phyloP scores from a whole-genome alignment of 2,329 filamentous ascomycete species.

The Blastomyces silverae region DNA sequence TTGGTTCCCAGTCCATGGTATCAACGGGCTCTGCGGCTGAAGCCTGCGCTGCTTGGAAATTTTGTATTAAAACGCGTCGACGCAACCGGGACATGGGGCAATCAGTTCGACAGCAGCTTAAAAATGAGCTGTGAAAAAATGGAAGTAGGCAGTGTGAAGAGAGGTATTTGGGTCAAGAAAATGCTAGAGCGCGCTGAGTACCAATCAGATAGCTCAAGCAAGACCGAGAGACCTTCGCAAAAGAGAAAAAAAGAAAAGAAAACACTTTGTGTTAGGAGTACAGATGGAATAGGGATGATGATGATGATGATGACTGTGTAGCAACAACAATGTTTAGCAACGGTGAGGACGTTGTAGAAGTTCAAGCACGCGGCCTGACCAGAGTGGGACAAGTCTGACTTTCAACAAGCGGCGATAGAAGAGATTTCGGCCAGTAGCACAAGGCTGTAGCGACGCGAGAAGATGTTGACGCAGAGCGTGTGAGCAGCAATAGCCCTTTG shows the following conservation, averaged over 20 bases:
- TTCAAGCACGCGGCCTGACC: not conserved
- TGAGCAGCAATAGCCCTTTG: not conserved
- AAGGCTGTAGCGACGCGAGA: not conserved
- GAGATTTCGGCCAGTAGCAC: not conserved
- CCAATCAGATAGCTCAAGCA: conserved; percentile 6
- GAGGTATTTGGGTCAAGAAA: not conserved
- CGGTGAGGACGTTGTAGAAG: not conserved
- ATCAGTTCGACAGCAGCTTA: not conserved
- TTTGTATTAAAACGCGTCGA: conserved; percentile 7
- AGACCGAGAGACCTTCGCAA: not conserved
- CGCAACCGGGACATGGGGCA: not conserved
- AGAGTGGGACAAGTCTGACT: not conserved
- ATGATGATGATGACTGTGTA: not conserved
- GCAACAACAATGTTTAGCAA: not conserved
- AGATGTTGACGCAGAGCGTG: not conserved
- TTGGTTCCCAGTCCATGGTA: conserved; percentile 17
- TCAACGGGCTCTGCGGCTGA: not conserved
- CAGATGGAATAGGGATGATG: not conserved
- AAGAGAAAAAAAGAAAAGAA: not conserved
- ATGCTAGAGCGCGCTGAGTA: conserved; percentile 1
- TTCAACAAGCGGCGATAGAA: not conserved
- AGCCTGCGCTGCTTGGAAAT: not conserved
- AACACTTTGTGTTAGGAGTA: not conserved
- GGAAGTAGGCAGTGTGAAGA: not conserved
- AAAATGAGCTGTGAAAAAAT: not conserved